phyloP scores from a whole-genome alignment of 345 rosid species.

The Salix suchowensis region DNA sequence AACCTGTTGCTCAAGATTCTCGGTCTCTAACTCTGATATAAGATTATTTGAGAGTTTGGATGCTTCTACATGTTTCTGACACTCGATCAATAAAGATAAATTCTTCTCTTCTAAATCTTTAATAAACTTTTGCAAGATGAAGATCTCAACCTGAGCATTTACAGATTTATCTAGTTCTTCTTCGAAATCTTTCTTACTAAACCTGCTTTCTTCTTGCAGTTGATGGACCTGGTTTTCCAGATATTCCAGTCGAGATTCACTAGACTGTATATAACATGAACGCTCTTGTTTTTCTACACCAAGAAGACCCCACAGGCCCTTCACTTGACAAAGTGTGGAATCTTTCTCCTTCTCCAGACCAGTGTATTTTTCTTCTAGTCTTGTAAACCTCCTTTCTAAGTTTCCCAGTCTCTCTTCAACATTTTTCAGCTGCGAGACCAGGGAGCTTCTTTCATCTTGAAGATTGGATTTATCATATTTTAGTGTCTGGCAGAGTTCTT shows the following conservation, averaged over 20 bases:
- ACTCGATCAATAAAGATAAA: slow-evolving; percentile 21
- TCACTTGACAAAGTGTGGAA: slow-evolving; percentile 16
- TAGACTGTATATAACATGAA: slow-evolving; percentile 44
- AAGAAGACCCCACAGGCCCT: slow-evolving; percentile 44
- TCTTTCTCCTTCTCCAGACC: slow-evolving; percentile 26
- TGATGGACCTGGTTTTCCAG: slow-evolving; percentile 60
- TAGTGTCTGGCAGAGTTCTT: slow-evolving; percentile 26
- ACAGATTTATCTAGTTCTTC: slow-evolving; percentile 69
- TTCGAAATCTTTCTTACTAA: slow-evolving; percentile 52
- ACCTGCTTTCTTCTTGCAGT: slow-evolving; percentile 60
- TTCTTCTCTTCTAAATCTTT: slow-evolving; percentile 34
- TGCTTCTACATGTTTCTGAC: slow-evolving; percentile 29
- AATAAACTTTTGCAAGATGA: slow-evolving; percentile 31
- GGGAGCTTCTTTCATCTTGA: slow-evolving; percentile 18
- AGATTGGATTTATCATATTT: slow-evolving; percentile 24
- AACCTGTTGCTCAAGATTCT: slow-evolving; percentile 35
- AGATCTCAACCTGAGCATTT: slow-evolving; percentile 30
- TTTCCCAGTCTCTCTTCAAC: slow-evolving; percentile 43
- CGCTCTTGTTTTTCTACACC: slow-evolving; percentile 57
- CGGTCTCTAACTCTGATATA: slow-evolving; percentile 26
- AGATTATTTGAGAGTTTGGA: slow-evolving; percentile 25
- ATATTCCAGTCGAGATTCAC: slow-evolving; percentile 58
- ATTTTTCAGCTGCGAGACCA: slow-evolving; percentile 24
- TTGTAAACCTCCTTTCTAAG: slow-evolving; percentile 61
- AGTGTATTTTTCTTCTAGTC: slow-evolving; percentile 36